Evolutionary conservation across 768 basidiomycete species (phyloP).

Genomic region (Serpula lacrymans): DNA sequence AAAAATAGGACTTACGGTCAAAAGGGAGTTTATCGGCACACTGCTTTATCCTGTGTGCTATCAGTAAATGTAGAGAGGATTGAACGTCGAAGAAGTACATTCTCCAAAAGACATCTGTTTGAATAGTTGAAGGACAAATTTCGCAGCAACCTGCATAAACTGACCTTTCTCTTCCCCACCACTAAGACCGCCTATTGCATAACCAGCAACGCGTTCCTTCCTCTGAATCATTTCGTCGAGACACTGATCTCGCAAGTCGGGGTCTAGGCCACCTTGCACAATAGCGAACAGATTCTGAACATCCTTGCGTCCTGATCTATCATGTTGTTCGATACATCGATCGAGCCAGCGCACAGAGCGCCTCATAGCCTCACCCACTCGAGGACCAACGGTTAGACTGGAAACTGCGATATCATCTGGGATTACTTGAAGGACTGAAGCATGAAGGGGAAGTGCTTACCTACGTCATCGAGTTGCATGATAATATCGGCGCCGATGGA

Average conservation of each 20-base stretch:
- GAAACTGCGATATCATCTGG: slow-evolving; percentile 47
- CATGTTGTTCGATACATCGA: slow-evolving; percentile 76
- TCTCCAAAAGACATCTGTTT: slow-evolving; percentile 75
- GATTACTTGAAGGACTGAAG: not conserved
- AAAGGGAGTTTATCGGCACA: slow-evolving; percentile 76
- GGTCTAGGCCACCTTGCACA: slow-evolving; percentile 83
- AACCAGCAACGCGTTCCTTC: slow-evolving; percentile 76
- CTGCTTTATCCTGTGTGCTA: slow-evolving; percentile 61
- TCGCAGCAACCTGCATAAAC: slow-evolving; percentile 7
- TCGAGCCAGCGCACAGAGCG: slow-evolving; percentile 89
- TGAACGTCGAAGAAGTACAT: slow-evolving; percentile 48
- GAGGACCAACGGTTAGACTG: slow-evolving; percentile 74
- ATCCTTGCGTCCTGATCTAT: slow-evolving; percentile 58
- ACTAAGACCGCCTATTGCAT: slow-evolving; percentile 86
- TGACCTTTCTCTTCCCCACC: slow-evolving; percentile 90
- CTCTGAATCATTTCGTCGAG: slow-evolving; percentile 79
- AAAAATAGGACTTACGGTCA: slow-evolving; percentile 52
- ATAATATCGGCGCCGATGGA: slow-evolving; percentile 91
- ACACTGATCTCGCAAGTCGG: slow-evolving; percentile 67
- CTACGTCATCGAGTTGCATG: slow-evolving; percentile 93
- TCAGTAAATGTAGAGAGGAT: slow-evolving; percentile 8
- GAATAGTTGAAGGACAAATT: not conserved
- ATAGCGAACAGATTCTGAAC: slow-evolving; percentile 89
- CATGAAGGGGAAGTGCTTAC: slow-evolving; percentile 36
- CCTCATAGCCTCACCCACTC: slow-evolving; percentile 86